Conservation (phyloP, 2,329 filamentous ascomycete species). For the Talaromyces sp. region DNA sequence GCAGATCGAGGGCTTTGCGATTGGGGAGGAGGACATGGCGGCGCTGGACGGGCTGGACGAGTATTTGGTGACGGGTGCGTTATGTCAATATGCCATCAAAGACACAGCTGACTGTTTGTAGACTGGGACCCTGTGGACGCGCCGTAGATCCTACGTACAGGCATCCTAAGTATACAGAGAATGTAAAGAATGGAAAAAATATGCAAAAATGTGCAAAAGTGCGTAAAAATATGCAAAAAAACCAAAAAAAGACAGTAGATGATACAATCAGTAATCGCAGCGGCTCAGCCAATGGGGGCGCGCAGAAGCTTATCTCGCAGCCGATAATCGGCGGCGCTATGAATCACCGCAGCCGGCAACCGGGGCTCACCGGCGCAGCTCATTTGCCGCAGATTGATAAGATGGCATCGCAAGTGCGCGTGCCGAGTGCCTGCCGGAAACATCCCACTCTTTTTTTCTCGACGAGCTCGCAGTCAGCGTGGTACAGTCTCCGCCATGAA, state of each 20-base stretch:
- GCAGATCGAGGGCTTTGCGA: conserved; percentile 48
- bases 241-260: background rate
- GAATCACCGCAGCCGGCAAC: background rate
- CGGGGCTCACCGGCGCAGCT: background rate
- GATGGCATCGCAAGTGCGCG: background rate
- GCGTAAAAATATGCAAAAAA: background rate
- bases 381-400: background rate
- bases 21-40: conserved; percentile 59
- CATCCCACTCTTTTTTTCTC: background rate
- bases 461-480: background rate
- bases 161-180: background rate
- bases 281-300: background rate
- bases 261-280: background rate
- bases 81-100: background rate
- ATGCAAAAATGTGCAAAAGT: background rate
- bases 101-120: background rate
- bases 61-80: conserved; percentile 65
- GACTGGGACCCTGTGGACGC: conserved; percentile 20
- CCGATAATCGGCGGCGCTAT: background rate
- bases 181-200: background rate
- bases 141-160: background rate
- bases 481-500: background rate
- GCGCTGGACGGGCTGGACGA: conserved; percentile 63
- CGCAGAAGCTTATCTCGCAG: background rate
- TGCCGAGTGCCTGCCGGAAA: too few species aligned